Conservation (phyloP, 2,329 filamentous ascomycete species). For the Botrytis squamosa region DNA sequence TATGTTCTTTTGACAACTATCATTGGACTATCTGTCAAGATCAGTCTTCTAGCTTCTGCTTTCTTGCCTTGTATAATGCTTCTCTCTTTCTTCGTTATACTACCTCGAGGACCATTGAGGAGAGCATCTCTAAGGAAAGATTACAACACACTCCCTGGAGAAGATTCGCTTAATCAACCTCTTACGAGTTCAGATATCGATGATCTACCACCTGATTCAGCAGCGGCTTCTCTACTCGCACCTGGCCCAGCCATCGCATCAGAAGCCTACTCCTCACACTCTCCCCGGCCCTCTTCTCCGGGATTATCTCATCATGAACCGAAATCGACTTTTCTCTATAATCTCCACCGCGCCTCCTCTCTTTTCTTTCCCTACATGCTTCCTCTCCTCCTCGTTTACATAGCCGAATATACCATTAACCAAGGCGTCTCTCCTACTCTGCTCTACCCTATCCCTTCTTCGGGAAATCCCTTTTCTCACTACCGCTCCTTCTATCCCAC, state of each 20-base stretch:
- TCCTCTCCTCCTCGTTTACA: conserved; percentile 85
- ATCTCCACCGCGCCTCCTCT: conserved; percentile 63
- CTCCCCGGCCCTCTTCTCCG: conserved; percentile 24
- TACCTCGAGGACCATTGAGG: conserved; percentile 68
- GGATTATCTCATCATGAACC: background rate
- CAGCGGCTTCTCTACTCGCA: conserved; percentile 47
- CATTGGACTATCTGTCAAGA: conserved; percentile 69
- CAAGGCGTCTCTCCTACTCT: conserved; percentile 89
- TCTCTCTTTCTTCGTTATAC: conserved; percentile 76
- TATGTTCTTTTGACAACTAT: conserved; percentile 86
- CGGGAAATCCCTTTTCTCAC: conserved; percentile 71
- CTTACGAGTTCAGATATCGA: conserved; percentile 22
- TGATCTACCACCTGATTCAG: conserved; percentile 42
- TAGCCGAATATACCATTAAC: conserved; percentile 97
- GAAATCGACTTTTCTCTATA: conserved; percentile 42
- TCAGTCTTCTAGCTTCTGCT: conserved; percentile 74
- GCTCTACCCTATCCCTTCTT: conserved; percentile 84
- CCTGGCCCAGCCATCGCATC: conserved; percentile 42
- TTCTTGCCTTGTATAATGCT: conserved; percentile 81
- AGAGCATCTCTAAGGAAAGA: conserved; percentile 46
- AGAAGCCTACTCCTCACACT: conserved; percentile 43
- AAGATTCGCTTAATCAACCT: conserved; percentile 40
- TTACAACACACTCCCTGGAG: conserved; percentile 48
- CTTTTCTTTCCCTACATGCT: conserved; percentile 84
- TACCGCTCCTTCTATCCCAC: conserved; percentile 91